Conservation (phyloP, 495 filamentous ascomycete genomes). For the Hypoxylon trugodes region DNA sequence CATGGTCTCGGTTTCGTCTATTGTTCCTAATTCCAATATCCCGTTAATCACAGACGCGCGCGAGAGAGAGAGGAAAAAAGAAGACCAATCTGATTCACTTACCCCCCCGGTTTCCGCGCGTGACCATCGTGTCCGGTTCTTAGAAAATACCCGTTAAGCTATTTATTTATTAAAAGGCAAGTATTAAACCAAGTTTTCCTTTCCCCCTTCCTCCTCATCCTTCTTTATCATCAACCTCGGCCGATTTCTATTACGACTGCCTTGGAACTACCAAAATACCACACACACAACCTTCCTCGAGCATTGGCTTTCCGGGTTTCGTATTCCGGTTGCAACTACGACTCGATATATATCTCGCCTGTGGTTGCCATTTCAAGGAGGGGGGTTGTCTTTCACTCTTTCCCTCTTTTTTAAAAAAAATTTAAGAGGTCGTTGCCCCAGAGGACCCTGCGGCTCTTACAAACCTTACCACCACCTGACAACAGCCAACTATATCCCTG, state of each 20-base stretch:
- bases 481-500: slow-evolving; percentile 15
- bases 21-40: slow-evolving; percentile 31
- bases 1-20: slow-evolving; percentile 38
- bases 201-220: background rate
- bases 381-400: background rate
- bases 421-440: slow-evolving; percentile 1
- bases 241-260: too few relatives aligned
- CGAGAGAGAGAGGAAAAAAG: background rate
- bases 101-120: slow-evolving; percentile 12
- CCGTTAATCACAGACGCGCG: slow-evolving; percentile 25
- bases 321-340: slow-evolving; percentile 10
- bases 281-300: too few relatives aligned
- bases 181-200: slow-evolving; percentile 5
- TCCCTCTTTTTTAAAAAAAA: background rate
- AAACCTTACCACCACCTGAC: slow-evolving; percentile 15
- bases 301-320: background rate
- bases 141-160: slow-evolving; percentile 9
- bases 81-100: slow-evolving; percentile 14
- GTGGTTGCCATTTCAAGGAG: slow-evolving; percentile 19
- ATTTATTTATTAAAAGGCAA: slow-evolving; percentile 28
- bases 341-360: slow-evolving; percentile 11
- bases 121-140: slow-evolving; percentile 27
- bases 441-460: slow-evolving; percentile 39
- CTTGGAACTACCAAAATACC: too few relatives aligned
- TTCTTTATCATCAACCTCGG: too few relatives aligned